Conservation (phyloP, 805 yeast species). For the Torulaspora franciscae region DNA sequence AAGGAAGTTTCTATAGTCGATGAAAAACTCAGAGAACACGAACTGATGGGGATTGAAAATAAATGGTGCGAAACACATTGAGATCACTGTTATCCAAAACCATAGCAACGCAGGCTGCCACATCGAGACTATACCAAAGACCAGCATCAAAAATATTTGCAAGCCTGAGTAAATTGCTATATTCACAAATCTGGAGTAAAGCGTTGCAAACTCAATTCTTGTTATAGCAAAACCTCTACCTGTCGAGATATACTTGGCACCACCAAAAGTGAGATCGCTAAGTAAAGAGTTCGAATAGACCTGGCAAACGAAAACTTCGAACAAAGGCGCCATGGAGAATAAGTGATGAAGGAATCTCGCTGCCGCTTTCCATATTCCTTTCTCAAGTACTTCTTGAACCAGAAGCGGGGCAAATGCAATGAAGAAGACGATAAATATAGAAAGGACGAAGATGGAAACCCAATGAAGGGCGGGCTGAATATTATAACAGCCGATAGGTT, state of each 20-base stretch:
- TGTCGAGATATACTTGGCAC: constrained; percentile 86
- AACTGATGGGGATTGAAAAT: constrained; percentile 76
- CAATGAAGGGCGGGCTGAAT: constrained; percentile 81
- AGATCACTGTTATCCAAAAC: constrained; percentile 67
- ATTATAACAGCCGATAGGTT: constrained; percentile 82
- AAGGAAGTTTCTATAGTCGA: constrained; percentile 58
- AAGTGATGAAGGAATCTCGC: constrained; percentile 71
- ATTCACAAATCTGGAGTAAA: constrained; percentile 72
- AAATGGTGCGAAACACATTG: constrained; percentile 66
- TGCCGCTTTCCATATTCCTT: constrained; percentile 73
- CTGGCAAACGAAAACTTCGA: constrained; percentile 94
- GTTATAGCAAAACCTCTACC: constrained; percentile 93
- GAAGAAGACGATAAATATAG: constrained; percentile 88
- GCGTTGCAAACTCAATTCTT: constrained; percentile 61
- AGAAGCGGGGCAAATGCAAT: constrained; percentile 84
- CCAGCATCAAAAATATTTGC: constrained; percentile 58
- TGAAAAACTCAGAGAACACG: constrained; percentile 60
- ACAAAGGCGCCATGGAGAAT: constrained; percentile 77
- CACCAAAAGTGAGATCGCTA: constrained; percentile 79
- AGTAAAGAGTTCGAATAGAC: constrained; percentile 76
- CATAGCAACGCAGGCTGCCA: constrained; percentile 73
- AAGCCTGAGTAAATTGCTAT: constrained; percentile 77
- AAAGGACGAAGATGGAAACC: constrained; percentile 82
- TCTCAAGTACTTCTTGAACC: constrained; percentile 82
- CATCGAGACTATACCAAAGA: constrained; percentile 74